Base-by-base conservation (phyloP, 2,329 filamentous ascomycete species). In the Knufia fluminis region DNA sequence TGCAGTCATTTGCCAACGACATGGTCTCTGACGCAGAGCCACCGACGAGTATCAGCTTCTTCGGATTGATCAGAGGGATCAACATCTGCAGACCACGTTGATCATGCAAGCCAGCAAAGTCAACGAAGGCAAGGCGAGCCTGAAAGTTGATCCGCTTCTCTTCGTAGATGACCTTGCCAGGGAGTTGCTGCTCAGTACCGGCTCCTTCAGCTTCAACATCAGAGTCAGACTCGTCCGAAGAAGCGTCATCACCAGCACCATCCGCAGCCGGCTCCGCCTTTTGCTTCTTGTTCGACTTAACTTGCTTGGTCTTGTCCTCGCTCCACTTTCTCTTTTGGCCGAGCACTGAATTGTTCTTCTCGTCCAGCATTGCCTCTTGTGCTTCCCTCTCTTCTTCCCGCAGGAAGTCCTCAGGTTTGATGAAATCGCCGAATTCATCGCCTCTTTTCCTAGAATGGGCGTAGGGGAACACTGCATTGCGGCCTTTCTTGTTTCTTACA, bases 321-420 rank as follows among this genome's bases (percentile, higher is more conserved):
- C 91, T 86, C 88, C 91, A 97, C 66, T 88, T 94, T 53, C 92
- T 80, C 69, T 98, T 98, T 71, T 91, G 90, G 16, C 91, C 92
- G 17, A 95, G 76, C 40, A 78, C 78, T 46, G 79, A 79, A 55
- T 83, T 74, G 26, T 69, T 68, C 23, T 74, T 72, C 10, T 66
- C 67, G 51, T 75, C 74, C 12, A 71, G 72, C 14, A 68, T 60
- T 10, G 78, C 79, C 35, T 86, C 83, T 16, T 79, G 75, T 51
- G 83, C 80, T 57, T 94, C 88, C 50, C 88, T 82, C 67, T 97
- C 92, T 63, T 98, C 92, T 0, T 90, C 91, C 51, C 90, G 80
- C 1, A 96, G 76, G 62, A 91, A 98, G 56, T 98, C 92, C 64
- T 97, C 92, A 0, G 91, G 86, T 48, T 89, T 81, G 58, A 98